Conservation (phyloP, 75 land plant genomes). For the Selaginella tamariscina region DNA sequence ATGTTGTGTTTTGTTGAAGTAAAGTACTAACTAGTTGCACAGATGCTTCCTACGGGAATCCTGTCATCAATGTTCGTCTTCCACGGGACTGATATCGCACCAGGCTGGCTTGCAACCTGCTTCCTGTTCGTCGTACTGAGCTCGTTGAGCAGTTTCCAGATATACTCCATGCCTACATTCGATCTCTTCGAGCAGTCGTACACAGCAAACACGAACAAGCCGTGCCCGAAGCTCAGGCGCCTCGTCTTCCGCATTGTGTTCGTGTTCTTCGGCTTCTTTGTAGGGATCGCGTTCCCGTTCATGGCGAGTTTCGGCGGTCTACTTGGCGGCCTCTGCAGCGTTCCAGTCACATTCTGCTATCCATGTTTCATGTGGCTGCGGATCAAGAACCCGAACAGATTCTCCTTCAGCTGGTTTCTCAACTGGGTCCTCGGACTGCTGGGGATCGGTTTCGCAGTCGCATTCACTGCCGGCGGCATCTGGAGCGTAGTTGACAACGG, state of each 20-base stretch:
- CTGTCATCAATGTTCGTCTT: conserved; percentile 42
- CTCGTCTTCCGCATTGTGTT: conserved; percentile 33
- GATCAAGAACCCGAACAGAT: conserved; percentile 47
- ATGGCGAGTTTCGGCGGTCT: conserved; percentile 54
- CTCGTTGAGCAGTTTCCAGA: conserved; percentile 72
- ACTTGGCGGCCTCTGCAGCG: conserved; percentile 54
- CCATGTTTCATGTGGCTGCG: conserved; percentile 93
- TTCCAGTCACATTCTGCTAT: conserved; percentile 71
- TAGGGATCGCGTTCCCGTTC: conserved; percentile 67
- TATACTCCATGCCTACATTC: conserved; percentile 75
- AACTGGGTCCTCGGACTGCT: conserved; percentile 56
- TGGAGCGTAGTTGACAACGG: conserved; percentile 47
- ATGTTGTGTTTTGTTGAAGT: no score
- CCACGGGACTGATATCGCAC: conserved; percentile 35
- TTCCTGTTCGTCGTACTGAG: conserved; percentile 53
- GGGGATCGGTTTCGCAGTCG: conserved; percentile 38
- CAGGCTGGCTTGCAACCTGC: conserved; percentile 36
- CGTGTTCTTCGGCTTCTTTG: conserved; percentile 39
- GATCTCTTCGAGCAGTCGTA: conserved; percentile 57
- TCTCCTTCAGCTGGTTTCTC: conserved; percentile 48
- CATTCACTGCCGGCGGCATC: conserved; percentile 43
- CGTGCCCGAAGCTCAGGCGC: conserved; percentile 47
- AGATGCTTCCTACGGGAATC: conserved; percentile 69
- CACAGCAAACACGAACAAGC: conserved; percentile 36
- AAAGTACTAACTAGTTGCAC: conserved; percentile 13